phyloP scores from a whole-genome alignment of 345 rosid species.

The Eucalyptus sp. region DNA sequence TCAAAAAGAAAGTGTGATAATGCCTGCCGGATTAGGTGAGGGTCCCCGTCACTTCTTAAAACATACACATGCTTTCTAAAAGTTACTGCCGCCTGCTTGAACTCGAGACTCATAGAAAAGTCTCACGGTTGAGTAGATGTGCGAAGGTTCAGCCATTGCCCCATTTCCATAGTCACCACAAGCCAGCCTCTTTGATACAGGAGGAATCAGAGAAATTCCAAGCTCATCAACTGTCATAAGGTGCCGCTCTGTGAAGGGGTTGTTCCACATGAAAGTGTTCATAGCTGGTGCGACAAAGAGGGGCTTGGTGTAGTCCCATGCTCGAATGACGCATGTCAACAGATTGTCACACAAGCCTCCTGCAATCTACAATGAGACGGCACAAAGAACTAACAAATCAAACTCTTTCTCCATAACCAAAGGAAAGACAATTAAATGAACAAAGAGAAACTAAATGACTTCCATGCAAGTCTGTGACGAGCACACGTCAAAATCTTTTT shows the following conservation, averaged over 20 bases:
- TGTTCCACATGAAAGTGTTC: slow-evolving; percentile 92
- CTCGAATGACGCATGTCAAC: slow-evolving; percentile 77
- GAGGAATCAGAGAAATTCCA: slow-evolving; percentile 79
- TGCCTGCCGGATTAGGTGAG: neutral
- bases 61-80: neutral
- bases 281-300: slow-evolving; percentile 77
- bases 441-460: neutral
- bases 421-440: neutral
- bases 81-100: slow-evolving; percentile 6
- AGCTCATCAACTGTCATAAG: slow-evolving; percentile 74
- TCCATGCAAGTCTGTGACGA: neutral
- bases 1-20: neutral
- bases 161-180: slow-evolving; percentile 89
- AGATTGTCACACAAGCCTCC: slow-evolving; percentile 90
- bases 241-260: slow-evolving; percentile 86
- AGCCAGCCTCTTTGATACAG: slow-evolving; percentile 71
- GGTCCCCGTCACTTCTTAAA: neutral
- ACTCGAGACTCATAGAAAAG: slow-evolving; percentile 54
- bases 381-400: neutral
- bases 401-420: neutral
- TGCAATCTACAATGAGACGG: slow-evolving; percentile 53
- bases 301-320: slow-evolving; percentile 88
- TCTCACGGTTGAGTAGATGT: slow-evolving; percentile 68
- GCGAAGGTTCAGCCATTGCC: slow-evolving; percentile 87
- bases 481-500: neutral